Conservation (phyloP, 345 rosid species). For the Mercurialis annua region DNA sequence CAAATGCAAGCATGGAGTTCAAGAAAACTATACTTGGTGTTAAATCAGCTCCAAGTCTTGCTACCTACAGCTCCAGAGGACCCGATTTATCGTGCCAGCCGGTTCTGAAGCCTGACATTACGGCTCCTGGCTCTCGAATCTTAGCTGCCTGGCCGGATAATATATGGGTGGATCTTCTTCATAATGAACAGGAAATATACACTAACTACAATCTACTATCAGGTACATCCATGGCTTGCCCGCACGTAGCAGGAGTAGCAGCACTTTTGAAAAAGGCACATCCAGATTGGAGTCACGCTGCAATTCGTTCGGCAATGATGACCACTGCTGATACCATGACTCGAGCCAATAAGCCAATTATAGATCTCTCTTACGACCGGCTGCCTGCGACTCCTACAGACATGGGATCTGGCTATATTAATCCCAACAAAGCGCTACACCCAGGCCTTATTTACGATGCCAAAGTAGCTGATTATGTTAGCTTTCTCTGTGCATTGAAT, state of each 20-base stretch:
- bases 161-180: not conserved
- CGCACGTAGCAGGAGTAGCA: constrained; percentile 49
- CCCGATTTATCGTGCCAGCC: constrained; percentile 44
- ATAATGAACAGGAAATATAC: constrained; percentile 7
- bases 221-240: constrained; percentile 60
- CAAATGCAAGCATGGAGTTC: constrained; percentile 41
- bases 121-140: constrained; percentile 45
- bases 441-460: constrained; percentile 56
- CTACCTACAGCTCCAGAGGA: constrained; percentile 55
- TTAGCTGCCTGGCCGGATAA: constrained; percentile 52
- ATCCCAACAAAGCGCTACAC: constrained; percentile 52
- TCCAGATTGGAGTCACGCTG: constrained; percentile 56
- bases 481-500: constrained; percentile 45
- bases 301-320: constrained; percentile 59
- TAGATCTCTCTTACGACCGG: constrained; percentile 20
- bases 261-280: constrained; percentile 46
- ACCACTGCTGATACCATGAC: constrained; percentile 42
- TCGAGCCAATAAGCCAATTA: constrained; percentile 16
- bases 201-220: constrained; percentile 40
- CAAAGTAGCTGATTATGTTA: constrained; percentile 37
- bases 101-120: constrained; percentile 50
- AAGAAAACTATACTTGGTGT: constrained; percentile 22
- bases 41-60: constrained; percentile 41
- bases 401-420: constrained; percentile 56
- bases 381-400: constrained; percentile 38